Evolutionary conservation across 352 stramenopile species (phyloP), one percentile per base, ranked within the genome.

Genomic region (Phytophthora tubulina): DNA sequence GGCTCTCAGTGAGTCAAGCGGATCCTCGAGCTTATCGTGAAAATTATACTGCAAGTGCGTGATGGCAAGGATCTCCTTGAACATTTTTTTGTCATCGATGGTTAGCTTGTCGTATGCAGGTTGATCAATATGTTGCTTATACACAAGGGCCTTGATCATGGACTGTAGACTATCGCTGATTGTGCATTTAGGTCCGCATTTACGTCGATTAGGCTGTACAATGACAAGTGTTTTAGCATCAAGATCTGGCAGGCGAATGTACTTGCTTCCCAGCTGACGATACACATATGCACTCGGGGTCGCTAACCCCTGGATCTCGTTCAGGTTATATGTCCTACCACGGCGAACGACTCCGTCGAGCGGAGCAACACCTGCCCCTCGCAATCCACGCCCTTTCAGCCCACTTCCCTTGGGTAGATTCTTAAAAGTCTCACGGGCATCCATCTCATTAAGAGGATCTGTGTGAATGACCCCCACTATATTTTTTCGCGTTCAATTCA

Each of bases 51-150:
- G 55, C 1, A 63, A 30, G 42, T 63, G 55, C 6, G 55, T 63
- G 6, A 63, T 63, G 2, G 38, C 17, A 7, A 63, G 55, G 14
- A 63, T 63, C 42, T 63, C 55, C 30, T 53, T 63, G 21, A 63
- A 63, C 14, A 69, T 13, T 51, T 69, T 53, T 63, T 62, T n/a
- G 30, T 69, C 62, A n/a, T 69, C 53, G 14, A 59, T 61, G 10
- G 11, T 54, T 10, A 74, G 53, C 35, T 66, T 49, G 38, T 74
- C 67, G 39, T 74, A 70, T 2, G 9, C 30, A 6, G 13, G 45
- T 21, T 74, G 59, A 62, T 55, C 50, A 31, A 69, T 62, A 27
- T 61, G 17, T 5, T 61, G 13, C 42, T 62, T 69, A 27, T n/a
- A 63, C n/a, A n/a, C n/a, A n/a, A n/a, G n/a, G n/a, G n/a, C n/a